Base-by-base conservation (phyloP, 768 basidiomycete species). In the Imleria badia region DNA sequence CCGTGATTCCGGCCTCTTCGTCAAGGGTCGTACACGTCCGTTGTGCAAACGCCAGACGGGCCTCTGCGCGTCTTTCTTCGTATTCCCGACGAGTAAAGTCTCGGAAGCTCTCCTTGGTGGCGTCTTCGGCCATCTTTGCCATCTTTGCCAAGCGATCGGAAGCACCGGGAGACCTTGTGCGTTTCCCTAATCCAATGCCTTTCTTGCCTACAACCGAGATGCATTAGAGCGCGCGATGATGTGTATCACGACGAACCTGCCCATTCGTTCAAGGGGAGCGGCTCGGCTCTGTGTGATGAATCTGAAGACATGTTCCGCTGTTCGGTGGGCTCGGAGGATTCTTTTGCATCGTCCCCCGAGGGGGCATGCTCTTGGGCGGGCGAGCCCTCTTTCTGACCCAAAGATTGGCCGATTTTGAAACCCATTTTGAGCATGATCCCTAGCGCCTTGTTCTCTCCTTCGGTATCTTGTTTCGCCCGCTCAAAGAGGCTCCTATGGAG, bases 381-480 rank as follows among this genome's bases (percentile, higher is more conserved):
- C 50, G 47, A 48, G 52, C 49, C 53, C 14, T 60, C 63, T 22
- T 65, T 48, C 64, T 72, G 77, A 17, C 91, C 91, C 29, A 94
- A 77, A 14, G 89, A 78, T 68, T 92, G 84, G 15, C 92, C 92
- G 3, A 89, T 84, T 72, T 87, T 87, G 75, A 91, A 94, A 1
- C 92, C 92, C 92, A 94, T 94, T 74, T 89, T 93, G 81, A 89
- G 84, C 92, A 94, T 94, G 76, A 94, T 93, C 15, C 82, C 80
- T 50, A 94, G 74, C 9, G 91, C 92, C 68, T 92, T 94, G 75
- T 82, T 92, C 40, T 80, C 77, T 1, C 47, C 57, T 42, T 67
- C 61, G 55, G 78, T 78, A 57, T 82, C 79, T 64, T 90, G 87
- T 66, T 81, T 78, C 22, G 87, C 88, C 40, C 82, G 78, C 63